phyloP scores from a whole-genome alignment of 345 rosid species.

The Eucalyptus sideroxylon region DNA sequence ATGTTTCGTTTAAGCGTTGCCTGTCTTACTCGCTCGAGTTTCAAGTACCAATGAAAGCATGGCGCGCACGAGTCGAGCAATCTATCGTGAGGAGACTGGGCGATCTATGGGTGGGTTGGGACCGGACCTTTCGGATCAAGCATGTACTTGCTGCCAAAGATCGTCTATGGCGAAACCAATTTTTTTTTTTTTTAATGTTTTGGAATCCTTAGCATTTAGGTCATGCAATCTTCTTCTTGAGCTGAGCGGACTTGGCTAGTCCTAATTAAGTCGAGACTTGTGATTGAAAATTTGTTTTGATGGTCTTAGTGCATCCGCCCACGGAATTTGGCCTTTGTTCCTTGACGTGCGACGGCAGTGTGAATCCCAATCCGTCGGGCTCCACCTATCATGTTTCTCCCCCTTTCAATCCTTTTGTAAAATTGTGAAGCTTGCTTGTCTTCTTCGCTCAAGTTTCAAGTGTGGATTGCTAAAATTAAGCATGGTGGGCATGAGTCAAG shows the following conservation, averaged over 20 bases:
- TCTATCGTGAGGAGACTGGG: fast-evolving
- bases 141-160: neutral
- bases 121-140: neutral
- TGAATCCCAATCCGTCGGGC: slow-evolving; percentile 4
- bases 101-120: neutral
- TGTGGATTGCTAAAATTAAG: neutral
- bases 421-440: neutral
- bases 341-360: neutral
- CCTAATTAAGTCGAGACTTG: no score
- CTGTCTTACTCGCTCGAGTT: neutral
- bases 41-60: neutral
- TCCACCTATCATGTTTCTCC: neutral
- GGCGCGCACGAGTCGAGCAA: neutral
- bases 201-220: no score
- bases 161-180: neutral
- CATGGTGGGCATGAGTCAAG: neutral
- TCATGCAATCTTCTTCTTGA: no score
- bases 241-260: neutral
- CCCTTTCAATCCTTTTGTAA: no score
- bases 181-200: no score
- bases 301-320: no score
- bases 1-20: neutral
- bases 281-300: no score
- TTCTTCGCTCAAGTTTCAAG: neutral
- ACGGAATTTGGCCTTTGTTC: no score